phyloP scores from a whole-genome alignment of 768 basidiomycete genomes.

The Mrakia frigida region DNA sequence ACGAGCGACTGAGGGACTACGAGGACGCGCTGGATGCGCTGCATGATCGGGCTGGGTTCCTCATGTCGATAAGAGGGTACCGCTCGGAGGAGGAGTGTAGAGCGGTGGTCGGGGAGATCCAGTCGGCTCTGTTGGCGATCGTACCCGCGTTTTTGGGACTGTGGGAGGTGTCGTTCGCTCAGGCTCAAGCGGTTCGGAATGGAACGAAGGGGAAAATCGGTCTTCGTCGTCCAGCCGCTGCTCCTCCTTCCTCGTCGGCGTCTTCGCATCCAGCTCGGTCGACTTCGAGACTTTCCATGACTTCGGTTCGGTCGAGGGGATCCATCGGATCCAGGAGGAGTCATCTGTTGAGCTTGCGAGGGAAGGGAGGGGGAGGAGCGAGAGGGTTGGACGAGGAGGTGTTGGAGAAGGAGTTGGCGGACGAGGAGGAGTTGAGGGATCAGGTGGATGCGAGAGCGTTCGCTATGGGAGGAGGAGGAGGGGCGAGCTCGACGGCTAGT shows the following conservation, averaged over 20 bases:
- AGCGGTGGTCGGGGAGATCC: neutral
- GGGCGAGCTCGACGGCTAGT: neutral
- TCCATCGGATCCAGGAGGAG: constrained; percentile 29
- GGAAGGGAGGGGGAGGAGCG: constrained; percentile 30
- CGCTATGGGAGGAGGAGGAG: no score
- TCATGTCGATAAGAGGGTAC: neutral
- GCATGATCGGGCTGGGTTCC: neutral
- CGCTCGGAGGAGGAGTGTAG: neutral
- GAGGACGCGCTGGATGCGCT: constrained; percentile 32
- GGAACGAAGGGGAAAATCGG: constrained; percentile 36
- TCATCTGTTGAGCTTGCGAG: constrained; percentile 22
- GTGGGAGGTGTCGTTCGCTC: constrained; percentile 35
- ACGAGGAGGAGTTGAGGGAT: constrained; percentile 28
- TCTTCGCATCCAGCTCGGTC: neutral
- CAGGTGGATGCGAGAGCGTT: neutral
- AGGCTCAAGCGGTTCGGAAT: constrained; percentile 33
- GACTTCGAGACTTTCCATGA: constrained; percentile 13
- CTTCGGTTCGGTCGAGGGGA: constrained; percentile 21
- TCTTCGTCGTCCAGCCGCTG: neutral
- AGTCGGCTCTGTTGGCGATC: constrained; percentile 2
- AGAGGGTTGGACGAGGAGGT: constrained; percentile 42
- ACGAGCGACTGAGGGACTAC: constrained; percentile 34
- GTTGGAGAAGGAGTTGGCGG: constrained; percentile 33
- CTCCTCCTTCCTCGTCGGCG: constrained; percentile 9
- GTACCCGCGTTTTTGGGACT: constrained; percentile 28